Evolutionary conservation across 2,329 filamentous ascomycete species (phyloP).

Genomic region (Calonectria pauciramosa): DNA sequence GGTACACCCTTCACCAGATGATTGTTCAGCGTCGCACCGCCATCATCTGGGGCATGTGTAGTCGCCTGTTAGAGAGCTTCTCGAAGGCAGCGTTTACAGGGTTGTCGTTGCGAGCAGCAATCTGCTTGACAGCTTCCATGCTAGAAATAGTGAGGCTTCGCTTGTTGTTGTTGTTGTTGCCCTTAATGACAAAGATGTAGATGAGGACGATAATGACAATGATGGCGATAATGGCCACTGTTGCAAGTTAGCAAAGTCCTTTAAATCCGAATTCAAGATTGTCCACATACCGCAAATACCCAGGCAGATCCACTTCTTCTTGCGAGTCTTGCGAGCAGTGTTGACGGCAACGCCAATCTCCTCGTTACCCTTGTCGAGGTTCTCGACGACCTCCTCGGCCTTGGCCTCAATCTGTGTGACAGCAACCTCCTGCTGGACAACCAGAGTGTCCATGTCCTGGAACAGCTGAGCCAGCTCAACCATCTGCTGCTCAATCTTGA

Average conservation of each 20-base stretch:
- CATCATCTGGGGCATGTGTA: slow-evolving; percentile 45
- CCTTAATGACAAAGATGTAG: slow-evolving; percentile 60
- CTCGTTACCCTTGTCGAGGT: slow-evolving; percentile 87
- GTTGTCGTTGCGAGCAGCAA: slow-evolving; percentile 32
- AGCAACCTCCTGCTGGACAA: slow-evolving; percentile 87
- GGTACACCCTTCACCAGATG: not conserved
- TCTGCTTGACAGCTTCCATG: slow-evolving; percentile 41
- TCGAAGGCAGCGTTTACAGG: slow-evolving; percentile 31
- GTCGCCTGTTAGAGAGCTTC: slow-evolving; percentile 33
- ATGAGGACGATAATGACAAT: slow-evolving; percentile 66
- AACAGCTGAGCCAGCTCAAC: slow-evolving; percentile 89
- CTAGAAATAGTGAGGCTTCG: slow-evolving; percentile 44
- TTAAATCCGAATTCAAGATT: not conserved
- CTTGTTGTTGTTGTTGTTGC: slow-evolving; percentile 49
- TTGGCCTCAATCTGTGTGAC: slow-evolving; percentile 88
- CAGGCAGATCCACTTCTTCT: slow-evolving; percentile 98
- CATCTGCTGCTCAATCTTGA: slow-evolving; percentile 94
- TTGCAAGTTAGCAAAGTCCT: slow-evolving; percentile 42
- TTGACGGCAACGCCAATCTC: slow-evolving; percentile 86
- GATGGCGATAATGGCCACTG: slow-evolving; percentile 67
- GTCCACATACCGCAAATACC: slow-evolving; percentile 73
- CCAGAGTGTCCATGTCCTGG: slow-evolving; percentile 87
- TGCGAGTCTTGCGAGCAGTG: slow-evolving; percentile 83
- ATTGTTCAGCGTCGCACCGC: slow-evolving; percentile 36
- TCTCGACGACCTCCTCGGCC: slow-evolving; percentile 85